phyloP scores from a whole-genome alignment of 1,284 basidiomycete genomes.

The Schizopora paradoxa region DNA sequence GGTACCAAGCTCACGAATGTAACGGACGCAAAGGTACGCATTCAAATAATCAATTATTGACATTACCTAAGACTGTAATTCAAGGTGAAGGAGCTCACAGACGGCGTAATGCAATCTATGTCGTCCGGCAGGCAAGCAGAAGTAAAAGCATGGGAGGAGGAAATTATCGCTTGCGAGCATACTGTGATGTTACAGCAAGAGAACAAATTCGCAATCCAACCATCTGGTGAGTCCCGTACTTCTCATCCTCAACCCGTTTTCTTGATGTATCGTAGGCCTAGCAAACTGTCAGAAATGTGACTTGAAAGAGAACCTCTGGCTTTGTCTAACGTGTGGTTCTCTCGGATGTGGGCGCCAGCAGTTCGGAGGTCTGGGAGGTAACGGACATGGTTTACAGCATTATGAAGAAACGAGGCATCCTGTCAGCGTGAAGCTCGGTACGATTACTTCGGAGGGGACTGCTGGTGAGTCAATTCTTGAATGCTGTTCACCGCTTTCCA shows the following conservation, averaged over 20 bases:
- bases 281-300: slow-evolving; percentile 77
- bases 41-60: slow-evolving; percentile 17
- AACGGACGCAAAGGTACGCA: slow-evolving; percentile 28
- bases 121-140: slow-evolving; percentile 90
- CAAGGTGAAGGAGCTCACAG: slow-evolving; percentile 53
- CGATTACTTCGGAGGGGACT: slow-evolving; percentile 91
- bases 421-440: slow-evolving; percentile 91
- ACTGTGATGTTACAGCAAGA: slow-evolving; percentile 75
- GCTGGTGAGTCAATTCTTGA: slow-evolving; percentile 53
- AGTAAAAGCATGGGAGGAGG: slow-evolving; percentile 98
- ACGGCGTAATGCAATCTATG: slow-evolving; percentile 76
- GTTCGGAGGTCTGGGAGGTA: slow-evolving; percentile 82
- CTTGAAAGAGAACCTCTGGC: slow-evolving; percentile 88
- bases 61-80: background rate
- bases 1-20: slow-evolving; percentile 45
- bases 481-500: background rate
- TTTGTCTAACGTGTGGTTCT: slow-evolving; percentile 93
- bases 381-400: slow-evolving; percentile 87
- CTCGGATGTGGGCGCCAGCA: slow-evolving; percentile 90
- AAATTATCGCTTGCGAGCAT: slow-evolving; percentile 85
- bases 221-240: slow-evolving; percentile 40
- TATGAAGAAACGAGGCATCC: slow-evolving; percentile 75
- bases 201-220: slow-evolving; percentile 44
- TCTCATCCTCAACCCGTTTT: background rate
- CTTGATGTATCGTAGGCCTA: slow-evolving; percentile 45